Evolutionary conservation across 306 rosid genomes (phyloP).

Genomic region (Quercus rubra): DNA sequence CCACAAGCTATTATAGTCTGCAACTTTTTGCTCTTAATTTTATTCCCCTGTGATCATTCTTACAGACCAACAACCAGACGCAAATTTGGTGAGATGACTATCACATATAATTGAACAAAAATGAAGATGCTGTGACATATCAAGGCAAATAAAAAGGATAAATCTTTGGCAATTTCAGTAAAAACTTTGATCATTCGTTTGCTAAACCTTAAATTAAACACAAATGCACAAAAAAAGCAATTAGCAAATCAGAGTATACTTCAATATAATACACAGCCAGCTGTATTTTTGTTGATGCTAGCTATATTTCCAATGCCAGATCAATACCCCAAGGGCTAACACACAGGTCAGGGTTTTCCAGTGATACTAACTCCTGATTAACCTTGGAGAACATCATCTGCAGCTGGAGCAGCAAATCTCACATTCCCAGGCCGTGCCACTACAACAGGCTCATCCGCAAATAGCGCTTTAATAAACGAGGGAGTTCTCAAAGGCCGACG

Average conservation of each 20-base stretch:
- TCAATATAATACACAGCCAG: conserved; percentile 52
- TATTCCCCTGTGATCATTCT: too few relatives aligned
- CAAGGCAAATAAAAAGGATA: background rate
- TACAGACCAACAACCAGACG: background rate
- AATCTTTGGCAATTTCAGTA: conserved; percentile 6
- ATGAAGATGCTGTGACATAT: background rate
- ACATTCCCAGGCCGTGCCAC: conserved; percentile 71
- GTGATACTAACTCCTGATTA: conserved; percentile 27
- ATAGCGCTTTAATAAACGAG: conserved; percentile 76
- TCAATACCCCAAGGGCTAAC: background rate
- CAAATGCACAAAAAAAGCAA: conserved; percentile 32
- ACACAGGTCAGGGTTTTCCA: background rate
- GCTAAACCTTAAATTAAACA: conserved; percentile 20
- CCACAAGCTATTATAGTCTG: too few relatives aligned
- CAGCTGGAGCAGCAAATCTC: conserved; percentile 82
- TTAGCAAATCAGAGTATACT: conserved; percentile 9
- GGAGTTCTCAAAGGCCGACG: conserved; percentile 88
- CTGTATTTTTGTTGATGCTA: conserved; percentile 2
- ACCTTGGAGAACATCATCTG: conserved; percentile 58
- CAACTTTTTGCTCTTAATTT: too few relatives aligned
- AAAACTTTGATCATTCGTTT: conserved; percentile 10
- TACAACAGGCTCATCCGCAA: conserved; percentile 86
- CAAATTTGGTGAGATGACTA: background rate
- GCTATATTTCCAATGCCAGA: conserved; percentile 12
- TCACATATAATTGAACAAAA: background rate